Evolutionary conservation across 257 asterid genomes (phyloP), one percentile per base, ranked within the genome.

Genomic region (Salvia hispanica): DNA sequence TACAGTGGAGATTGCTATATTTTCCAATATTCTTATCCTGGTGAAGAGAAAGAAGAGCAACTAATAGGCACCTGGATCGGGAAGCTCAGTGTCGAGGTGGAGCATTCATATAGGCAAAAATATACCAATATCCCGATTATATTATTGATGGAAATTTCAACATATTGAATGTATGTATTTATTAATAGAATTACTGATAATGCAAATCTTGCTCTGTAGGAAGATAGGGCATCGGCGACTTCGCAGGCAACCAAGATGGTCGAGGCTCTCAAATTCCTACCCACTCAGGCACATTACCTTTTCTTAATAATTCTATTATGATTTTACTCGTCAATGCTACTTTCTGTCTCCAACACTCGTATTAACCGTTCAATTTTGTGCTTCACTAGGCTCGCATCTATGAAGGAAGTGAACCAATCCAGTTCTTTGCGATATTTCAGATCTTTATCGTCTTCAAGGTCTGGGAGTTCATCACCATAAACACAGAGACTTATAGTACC

Each of bases 51-150:
- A 44, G 99, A 95, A 64, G 99, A 95, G 53, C 77, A 76, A 67
- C 86, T 95, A 18, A 81, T 95, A 15, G 99, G 99, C 72, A 95
- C 99, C 25, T 95, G 99, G 99, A 78, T 89, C 36, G 99, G 99
- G 48, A 87, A 85, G 79, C 89, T 81, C 54, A 95, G 97, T 78
- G 79, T 87, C 51, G 88, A 87, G 97, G 98, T 94, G 72, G 76
- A 70, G 62, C 70, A 62, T 50, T 64, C 58, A 31, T 68, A 16
- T 70, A 53, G 52, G 71, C 42, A 53, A 45, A 40, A 44, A 12
- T 73, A 56, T 67, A n/a, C 66, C 21, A 34, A 50, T 39, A 25
- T 28, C 37, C 31, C n/a, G 13, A 34, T 25, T 18, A 25, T 48
- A 58, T 16, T 44, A 15, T 36, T 12, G 40, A 47, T 2, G 15